A percentile compares a stretch with the other conserved stretches of the same genome.
phyloP scores from a whole-genome alignment of 768 basidiomycete genomes.

The Chalciporus piperatus region DNA sequence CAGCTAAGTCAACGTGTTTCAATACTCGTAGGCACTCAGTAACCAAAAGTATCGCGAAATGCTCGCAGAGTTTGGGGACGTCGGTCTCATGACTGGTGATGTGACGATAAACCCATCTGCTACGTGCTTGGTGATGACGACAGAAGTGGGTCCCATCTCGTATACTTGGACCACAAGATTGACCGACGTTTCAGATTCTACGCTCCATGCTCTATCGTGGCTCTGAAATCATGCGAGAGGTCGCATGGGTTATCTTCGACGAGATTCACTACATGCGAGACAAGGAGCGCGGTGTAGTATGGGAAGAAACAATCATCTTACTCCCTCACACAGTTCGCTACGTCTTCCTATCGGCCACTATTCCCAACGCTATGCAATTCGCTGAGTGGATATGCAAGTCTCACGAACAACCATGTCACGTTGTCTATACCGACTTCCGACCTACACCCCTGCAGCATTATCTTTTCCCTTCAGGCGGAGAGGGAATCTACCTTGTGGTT shows the following conservation, averaged over 20 bases:
- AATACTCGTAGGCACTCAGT: slow-evolving; percentile 74
- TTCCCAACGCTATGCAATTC: slow-evolving; percentile 99
- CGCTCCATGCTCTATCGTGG: slow-evolving; percentile 98
- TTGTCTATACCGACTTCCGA: slow-evolving; percentile 98
- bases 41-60: slow-evolving; percentile 99
- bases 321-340: slow-evolving; percentile 95
- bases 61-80: slow-evolving; percentile 95
- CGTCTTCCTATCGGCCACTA: slow-evolving; percentile 98
- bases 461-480: slow-evolving; percentile 93
- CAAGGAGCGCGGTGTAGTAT: slow-evolving; percentile 98
- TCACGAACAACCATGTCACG: slow-evolving; percentile 97
- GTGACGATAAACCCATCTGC: slow-evolving; percentile 98
- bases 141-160: slow-evolving; percentile 60
- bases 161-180: background rate
- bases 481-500: slow-evolving; percentile 97
- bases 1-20: slow-evolving; percentile 16
- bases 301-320: slow-evolving; percentile 99
- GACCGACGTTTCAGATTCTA: slow-evolving; percentile 63
- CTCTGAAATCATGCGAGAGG: slow-evolving; percentile 98
- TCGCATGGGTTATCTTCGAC: slow-evolving; percentile 99
- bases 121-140: slow-evolving; percentile 98
- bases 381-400: slow-evolving; percentile 98
- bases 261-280: slow-evolving; percentile 99
- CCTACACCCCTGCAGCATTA: slow-evolving; percentile 98
- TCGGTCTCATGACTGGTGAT: slow-evolving; percentile 99